Base-by-base conservation (phyloP, 495 filamentous ascomycete species). In the Aspergillus diversus region DNA sequence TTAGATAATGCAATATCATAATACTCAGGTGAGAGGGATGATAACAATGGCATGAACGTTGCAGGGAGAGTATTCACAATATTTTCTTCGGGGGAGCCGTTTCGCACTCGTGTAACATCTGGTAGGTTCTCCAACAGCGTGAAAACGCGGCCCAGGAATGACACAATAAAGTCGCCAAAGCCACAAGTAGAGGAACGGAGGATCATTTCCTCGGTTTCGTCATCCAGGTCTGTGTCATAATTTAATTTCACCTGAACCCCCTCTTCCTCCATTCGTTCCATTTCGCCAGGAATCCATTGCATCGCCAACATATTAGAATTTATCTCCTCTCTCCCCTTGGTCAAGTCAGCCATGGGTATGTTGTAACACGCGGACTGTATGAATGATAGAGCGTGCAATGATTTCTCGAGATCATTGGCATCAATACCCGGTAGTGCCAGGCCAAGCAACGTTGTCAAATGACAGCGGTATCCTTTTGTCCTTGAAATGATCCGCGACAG, bases 401-500 rank as follows among this genome's bases (percentile, higher is more conserved):
- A 97, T 77, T 99, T 99, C 64, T 94, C 92, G 34, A 99, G 82
- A 76, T 99, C 95, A 73, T 99, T 99, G 34, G 95, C 94, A 77
- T 99, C 95, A 55, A 99, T 96, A 34, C 95, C 95, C 2, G 95
- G 95, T 42, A 99, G 81, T 3, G 95, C 92, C 58, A 99, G 84
- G 7, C 94, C 96, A 17, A 99, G 77, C 37, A 98, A 75, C 1
- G 94, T 92, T 11, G 96, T 98, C 68, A 98, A 86, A 71, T 99
- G 95, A 66, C 96, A 98, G 59, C 95, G 85, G 64, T 93, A 97
- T 31, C 95, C 95, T 70, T 93, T 97, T 32, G 93, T 92, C 57
- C 88, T 89, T 6, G 92, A 86, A 85, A 99, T 95, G 61, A 92
- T 87, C 75, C 89, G 89, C 63, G 94, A 89, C 34, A 97, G 86